Evolutionary conservation across 1,284 basidiomycete species (phyloP).

Genomic region (Calocybe gambosa): DNA sequence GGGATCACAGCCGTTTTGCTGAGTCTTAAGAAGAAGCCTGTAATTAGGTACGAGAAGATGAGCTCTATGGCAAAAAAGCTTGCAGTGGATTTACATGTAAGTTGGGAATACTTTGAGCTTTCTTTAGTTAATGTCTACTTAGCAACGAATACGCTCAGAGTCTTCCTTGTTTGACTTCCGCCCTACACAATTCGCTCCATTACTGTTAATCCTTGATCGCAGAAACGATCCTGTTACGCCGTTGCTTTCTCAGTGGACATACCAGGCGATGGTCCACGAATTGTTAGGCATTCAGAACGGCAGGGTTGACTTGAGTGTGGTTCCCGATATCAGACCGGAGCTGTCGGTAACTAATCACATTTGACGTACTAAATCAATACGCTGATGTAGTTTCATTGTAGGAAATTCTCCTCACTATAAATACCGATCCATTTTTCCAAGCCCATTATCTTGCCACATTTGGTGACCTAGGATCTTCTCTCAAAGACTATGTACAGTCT

Average conservation of each 20-base stretch:
- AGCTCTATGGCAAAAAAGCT: conserved; percentile 88
- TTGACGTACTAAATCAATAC: conserved; percentile 2
- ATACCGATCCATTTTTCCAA: conserved; percentile 94
- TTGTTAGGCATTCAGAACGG: conserved; percentile 92
- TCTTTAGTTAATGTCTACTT: conserved; percentile 3
- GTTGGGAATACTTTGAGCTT: conserved; percentile 16
- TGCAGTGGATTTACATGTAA: conserved; percentile 78
- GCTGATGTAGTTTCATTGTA: conserved; percentile 24
- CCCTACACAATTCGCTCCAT: conserved; percentile 66
- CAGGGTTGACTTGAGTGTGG: conserved; percentile 77
- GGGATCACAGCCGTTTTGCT: conserved; percentile 87
- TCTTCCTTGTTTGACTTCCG: conserved; percentile 74
- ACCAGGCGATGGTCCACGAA: conserved; percentile 99
- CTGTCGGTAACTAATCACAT: conserved; percentile 56
- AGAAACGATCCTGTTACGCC: conserved; percentile 98
- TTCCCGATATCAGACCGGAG: conserved; percentile 86
- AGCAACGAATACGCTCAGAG: conserved; percentile 73
- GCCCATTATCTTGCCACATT: conserved; percentile 91
- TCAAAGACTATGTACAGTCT: conserved; percentile 92
- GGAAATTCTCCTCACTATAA: conserved; percentile 92
- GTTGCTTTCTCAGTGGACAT: conserved; percentile 97
- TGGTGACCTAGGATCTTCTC: conserved; percentile 90
- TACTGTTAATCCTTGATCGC: conserved; percentile 80
- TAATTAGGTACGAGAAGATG: conserved; percentile 94
- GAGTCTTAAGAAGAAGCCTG: conserved; percentile 93